Evolutionary conservation across 345 rosid species (phyloP).

Genomic region (Populus deltoides): DNA sequence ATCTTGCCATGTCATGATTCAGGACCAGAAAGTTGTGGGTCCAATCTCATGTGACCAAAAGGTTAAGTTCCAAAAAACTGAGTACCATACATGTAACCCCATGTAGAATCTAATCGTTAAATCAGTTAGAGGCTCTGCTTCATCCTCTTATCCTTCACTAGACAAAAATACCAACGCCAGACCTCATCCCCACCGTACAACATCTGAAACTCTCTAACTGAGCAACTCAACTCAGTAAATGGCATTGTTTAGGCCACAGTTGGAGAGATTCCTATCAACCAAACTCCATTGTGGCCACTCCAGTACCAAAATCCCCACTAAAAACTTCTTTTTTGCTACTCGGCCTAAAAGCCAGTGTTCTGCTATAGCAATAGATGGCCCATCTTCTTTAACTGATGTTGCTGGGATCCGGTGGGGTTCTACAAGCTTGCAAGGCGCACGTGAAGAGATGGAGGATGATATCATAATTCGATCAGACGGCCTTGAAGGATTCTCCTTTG

Average conservation of each 20-base stretch:
- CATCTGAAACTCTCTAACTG: slow-evolving; percentile 24
- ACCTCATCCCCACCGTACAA: slow-evolving; percentile 6
- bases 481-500: slow-evolving; percentile 75
- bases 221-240: slow-evolving; percentile 38
- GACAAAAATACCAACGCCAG: slow-evolving; percentile 1
- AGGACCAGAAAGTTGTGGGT: neutral
- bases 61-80: neutral
- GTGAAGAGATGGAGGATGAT: slow-evolving; percentile 92
- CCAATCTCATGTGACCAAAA: neutral
- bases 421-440: slow-evolving; percentile 65
- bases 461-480: slow-evolving; percentile 65
- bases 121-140: slow-evolving; percentile 40
- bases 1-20: neutral
- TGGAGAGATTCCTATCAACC: slow-evolving; percentile 52
- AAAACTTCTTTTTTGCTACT: neutral
- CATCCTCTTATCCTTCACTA: slow-evolving; percentile 38
- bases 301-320: slow-evolving; percentile 8
- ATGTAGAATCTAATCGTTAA: slow-evolving; percentile 32
- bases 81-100: neutral
- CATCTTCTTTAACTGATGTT: slow-evolving; percentile 56
- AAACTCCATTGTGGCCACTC: slow-evolving; percentile 23
- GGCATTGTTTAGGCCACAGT: slow-evolving; percentile 63
- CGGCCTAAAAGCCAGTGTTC: slow-evolving; percentile 48
- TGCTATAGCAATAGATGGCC: slow-evolving; percentile 79
- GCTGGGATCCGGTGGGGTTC: slow-evolving; percentile 74